Percentiles rank a stretch among this genome's conserved stretches.
These are phyloP conservation scores for Debaryomyces nepalensis DNA, from an alignment of 1,139 yeast genomes.

Conservation along the genomic window DNA sequence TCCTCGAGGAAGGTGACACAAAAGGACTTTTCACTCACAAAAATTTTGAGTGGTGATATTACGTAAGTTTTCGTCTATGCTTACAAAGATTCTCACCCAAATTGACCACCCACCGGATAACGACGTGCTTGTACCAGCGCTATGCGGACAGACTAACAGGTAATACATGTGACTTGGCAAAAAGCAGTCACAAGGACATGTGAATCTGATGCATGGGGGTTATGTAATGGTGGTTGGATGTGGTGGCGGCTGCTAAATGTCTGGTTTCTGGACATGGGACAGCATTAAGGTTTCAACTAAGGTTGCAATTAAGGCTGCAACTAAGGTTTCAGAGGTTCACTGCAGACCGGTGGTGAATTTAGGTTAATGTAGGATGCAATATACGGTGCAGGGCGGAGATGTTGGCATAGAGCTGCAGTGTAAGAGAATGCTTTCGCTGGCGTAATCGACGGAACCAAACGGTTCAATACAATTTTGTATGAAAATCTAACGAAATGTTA, in stretches of 20 bases:
- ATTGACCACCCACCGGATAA: neutral
- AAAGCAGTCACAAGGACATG: constrained; percentile 6
- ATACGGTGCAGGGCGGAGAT: too few relatives aligned
- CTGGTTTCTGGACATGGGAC: too few relatives aligned
- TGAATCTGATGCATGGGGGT: neutral
- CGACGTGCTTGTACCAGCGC: neutral
- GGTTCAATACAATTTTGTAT: neutral
- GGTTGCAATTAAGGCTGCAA: too few relatives aligned
- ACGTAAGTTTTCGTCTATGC: neutral
- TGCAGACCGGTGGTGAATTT: too few relatives aligned
- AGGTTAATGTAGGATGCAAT: too few relatives aligned
- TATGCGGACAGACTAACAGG: neutral
- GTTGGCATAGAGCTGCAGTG: too few relatives aligned
- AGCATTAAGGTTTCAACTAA: too few relatives aligned
- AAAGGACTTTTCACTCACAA: constrained; percentile 4
- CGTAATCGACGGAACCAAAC: neutral
- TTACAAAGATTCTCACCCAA: neutral
- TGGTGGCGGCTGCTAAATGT: neutral
- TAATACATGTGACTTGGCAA: neutral
- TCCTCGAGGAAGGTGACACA: constrained; percentile 10
- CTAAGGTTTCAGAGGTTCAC: too few relatives aligned
- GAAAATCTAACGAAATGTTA: constrained; percentile 1
- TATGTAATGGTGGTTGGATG: neutral
- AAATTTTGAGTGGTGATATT: neutral
- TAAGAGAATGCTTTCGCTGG: neutral